phyloP scores from a whole-genome alignment of 1,284 basidiomycete genomes.

The Trametes polyzona region DNA sequence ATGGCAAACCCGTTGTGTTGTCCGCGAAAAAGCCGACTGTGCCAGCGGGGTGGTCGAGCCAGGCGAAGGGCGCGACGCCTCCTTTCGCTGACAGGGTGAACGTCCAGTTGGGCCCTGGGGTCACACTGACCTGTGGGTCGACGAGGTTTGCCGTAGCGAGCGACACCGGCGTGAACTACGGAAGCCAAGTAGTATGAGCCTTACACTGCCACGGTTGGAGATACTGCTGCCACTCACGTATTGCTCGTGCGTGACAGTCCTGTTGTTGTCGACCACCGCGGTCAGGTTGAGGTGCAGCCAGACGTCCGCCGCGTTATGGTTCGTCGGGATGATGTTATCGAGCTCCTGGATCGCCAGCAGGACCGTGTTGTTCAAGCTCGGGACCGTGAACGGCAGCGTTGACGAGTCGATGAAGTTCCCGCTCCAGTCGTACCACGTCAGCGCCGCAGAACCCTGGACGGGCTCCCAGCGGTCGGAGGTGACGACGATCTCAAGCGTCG shows the following conservation, averaged over 20 bases:
- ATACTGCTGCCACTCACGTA: slow-evolving; percentile 43
- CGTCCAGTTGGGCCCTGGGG: slow-evolving; percentile 39
- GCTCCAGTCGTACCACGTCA: slow-evolving; percentile 64
- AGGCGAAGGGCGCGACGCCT: slow-evolving; percentile 61
- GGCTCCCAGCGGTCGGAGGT: slow-evolving; percentile 56
- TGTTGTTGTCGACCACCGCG: slow-evolving; percentile 45
- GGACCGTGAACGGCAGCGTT: slow-evolving; percentile 46
- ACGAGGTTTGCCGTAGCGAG: slow-evolving; percentile 48
- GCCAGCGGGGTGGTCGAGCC: slow-evolving; percentile 59
- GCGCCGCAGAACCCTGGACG: slow-evolving; percentile 50
- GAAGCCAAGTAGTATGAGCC: too few relatives aligned
- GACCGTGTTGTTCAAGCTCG: slow-evolving; percentile 54
- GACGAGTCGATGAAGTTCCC: slow-evolving; percentile 47
- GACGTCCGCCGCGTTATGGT: slow-evolving; percentile 45
- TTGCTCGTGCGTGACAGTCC: slow-evolving; percentile 54
- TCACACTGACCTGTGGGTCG: slow-evolving; percentile 50
- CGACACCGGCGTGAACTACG: slow-evolving; percentile 55
- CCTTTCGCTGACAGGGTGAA: slow-evolving; percentile 56
- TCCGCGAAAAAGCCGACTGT: slow-evolving; percentile 60
- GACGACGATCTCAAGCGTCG: slow-evolving; percentile 53
- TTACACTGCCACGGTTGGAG: neutral
- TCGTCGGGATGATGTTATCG: slow-evolving; percentile 48
- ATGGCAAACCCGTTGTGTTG: slow-evolving; percentile 41
- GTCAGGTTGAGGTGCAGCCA: slow-evolving; percentile 58
- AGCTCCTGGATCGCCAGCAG: slow-evolving; percentile 46